Conservation (phyloP, 2,329 filamentous ascomycete genomes). For the Trichophyton benhamiae region DNA sequence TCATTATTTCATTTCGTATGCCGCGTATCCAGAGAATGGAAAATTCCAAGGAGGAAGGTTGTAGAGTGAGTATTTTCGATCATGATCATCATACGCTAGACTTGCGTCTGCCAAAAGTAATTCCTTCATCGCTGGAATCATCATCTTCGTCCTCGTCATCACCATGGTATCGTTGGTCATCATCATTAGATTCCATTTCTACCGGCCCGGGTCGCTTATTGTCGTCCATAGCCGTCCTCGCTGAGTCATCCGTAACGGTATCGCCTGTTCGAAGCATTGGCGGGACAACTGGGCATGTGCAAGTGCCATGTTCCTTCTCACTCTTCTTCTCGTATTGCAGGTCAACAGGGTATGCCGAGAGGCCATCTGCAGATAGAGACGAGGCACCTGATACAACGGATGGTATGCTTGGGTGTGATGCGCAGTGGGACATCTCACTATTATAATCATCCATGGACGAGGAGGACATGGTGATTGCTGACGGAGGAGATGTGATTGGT, state of each 20-base stretch:
- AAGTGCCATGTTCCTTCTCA: slow-evolving; percentile 10
- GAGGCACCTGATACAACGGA: slow-evolving; percentile 36
- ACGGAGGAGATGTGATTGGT: slow-evolving; percentile 26
- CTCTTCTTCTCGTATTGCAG: slow-evolving; percentile 19
- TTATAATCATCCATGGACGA: slow-evolving; percentile 35
- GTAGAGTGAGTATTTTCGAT: neutral
- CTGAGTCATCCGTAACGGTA: slow-evolving; percentile 25
- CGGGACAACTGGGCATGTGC: slow-evolving; percentile 18
- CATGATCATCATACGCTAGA: neutral
- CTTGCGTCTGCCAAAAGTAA: slow-evolving; percentile 25
- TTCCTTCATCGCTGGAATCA: slow-evolving; percentile 33
- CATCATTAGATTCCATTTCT: slow-evolving; percentile 17
- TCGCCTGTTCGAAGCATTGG: slow-evolving; percentile 32
- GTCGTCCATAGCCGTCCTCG: neutral
- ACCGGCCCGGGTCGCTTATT: neutral
- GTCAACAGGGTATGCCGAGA: slow-evolving; percentile 16
- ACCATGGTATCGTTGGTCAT: slow-evolving; percentile 30
- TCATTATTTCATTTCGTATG: slow-evolving; percentile 1
- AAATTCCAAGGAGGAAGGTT: neutral
- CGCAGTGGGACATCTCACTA: slow-evolving; percentile 37
- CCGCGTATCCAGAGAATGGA: neutral
- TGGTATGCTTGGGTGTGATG: slow-evolving; percentile 37
- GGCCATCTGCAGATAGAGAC: slow-evolving; percentile 32
- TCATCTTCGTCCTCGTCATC: slow-evolving; percentile 30
- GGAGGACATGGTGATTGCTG: slow-evolving; percentile 36